These are phyloP conservation scores for Mycena epipterygia DNA, from an alignment of 768 basidiomycete species.

Conservation along the genomic window DNA sequence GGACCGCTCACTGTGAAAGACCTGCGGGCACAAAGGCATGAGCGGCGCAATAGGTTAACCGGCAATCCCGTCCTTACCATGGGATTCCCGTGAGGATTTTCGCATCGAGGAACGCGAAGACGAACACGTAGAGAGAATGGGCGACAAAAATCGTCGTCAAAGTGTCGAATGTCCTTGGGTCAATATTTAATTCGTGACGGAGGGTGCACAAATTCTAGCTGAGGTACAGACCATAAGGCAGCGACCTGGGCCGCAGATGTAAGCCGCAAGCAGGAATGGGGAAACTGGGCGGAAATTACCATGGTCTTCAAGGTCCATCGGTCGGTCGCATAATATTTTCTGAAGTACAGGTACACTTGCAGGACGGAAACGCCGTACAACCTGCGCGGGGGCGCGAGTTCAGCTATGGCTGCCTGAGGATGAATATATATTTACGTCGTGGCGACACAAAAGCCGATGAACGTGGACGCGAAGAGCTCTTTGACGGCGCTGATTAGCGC, in stretches of 20 bases:
- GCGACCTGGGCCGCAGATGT: slow-evolving; percentile 15
- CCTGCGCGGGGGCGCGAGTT: neutral
- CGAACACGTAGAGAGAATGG: slow-evolving; percentile 13
- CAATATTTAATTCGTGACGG: neutral
- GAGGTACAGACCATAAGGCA: slow-evolving; percentile 15
- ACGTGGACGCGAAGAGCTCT: slow-evolving; percentile 26
- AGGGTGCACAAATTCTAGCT: neutral
- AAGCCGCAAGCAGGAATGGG: no score
- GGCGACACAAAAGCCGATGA: slow-evolving; percentile 23
- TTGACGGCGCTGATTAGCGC: slow-evolving; percentile 18
- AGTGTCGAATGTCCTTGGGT: slow-evolving; percentile 12
- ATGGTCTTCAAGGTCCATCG: slow-evolving; percentile 18
- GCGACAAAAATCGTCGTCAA: slow-evolving; percentile 25
- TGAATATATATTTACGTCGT: slow-evolving; percentile 5
- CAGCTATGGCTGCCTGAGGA: neutral
- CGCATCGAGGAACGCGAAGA: slow-evolving; percentile 11
- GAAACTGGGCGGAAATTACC: neutral
- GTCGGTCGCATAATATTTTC: slow-evolving; percentile 13
- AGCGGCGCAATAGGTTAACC: neutral
- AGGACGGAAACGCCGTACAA: slow-evolving; percentile 26
- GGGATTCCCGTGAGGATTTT: neutral
- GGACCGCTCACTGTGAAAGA: slow-evolving; percentile 15
- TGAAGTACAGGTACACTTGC: slow-evolving; percentile 27
- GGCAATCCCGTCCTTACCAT: slow-evolving; percentile 10
- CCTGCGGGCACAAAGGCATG: neutral